Evolutionary conservation across 2,329 filamentous ascomycete genomes (phyloP).

Genomic region (Pyricularia sp.): DNA sequence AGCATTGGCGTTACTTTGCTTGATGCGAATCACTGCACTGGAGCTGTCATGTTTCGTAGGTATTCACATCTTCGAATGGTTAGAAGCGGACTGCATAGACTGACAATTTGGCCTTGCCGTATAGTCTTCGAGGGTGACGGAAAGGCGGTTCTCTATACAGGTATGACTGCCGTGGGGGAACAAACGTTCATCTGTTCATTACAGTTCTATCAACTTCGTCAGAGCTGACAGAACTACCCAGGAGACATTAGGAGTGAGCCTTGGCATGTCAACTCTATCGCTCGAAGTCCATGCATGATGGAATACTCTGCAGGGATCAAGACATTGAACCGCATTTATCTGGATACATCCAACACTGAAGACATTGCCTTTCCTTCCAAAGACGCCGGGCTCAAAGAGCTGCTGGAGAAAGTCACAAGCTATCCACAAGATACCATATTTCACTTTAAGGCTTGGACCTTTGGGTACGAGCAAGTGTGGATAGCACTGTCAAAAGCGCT

Average conservation of each 20-base stretch:
- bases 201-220: not conserved
- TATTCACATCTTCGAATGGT: not conserved
- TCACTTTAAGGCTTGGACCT: constrained; percentile 83
- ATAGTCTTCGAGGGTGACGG: constrained; percentile 63
- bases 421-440: constrained; percentile 72
- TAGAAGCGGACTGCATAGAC: not conserved
- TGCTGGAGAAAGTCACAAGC: constrained; percentile 55
- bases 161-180: not conserved
- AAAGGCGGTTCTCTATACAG: constrained; percentile 76
- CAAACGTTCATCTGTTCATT: not conserved
- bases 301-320: constrained; percentile 62
- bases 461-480: constrained; percentile 92
- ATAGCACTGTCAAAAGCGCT: constrained; percentile 65
- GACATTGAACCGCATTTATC: constrained; percentile 70
- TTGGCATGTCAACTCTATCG: constrained; percentile 73
- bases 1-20: constrained; percentile 75
- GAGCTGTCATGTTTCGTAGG: constrained; percentile 78
- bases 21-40: constrained; percentile 86
- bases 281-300: constrained; percentile 61
- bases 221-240: not conserved
- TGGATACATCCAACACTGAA: constrained; percentile 71
- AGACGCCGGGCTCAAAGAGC: constrained; percentile 64
- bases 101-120: constrained; percentile 3
- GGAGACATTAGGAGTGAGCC: constrained; percentile 75
- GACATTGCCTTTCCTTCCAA: constrained; percentile 47